Conservation (phyloP, 495 filamentous ascomycete species). For the Aspergillus biplanus region DNA sequence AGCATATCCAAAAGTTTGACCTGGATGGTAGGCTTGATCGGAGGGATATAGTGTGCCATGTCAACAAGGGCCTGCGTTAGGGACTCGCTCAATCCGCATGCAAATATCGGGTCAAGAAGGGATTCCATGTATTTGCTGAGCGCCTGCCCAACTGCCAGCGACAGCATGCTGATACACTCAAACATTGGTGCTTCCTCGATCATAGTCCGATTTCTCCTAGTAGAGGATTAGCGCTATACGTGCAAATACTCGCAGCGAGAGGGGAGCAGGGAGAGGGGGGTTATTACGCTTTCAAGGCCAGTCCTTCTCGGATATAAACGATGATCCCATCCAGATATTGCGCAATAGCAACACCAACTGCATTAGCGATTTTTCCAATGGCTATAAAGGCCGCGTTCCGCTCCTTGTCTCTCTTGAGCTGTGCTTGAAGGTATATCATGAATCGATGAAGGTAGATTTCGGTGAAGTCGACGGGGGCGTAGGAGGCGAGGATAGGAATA, state of each 20-base stretch:
- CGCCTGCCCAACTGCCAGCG: conserved; percentile 91
- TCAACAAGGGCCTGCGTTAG: conserved; percentile 94
- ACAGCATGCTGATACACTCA: conserved; percentile 95
- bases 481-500: conserved; percentile 90
- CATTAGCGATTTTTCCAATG: conserved; percentile 94
- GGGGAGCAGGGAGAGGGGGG: conserved; percentile 24
- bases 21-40: conserved; percentile 89
- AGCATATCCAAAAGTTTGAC: conserved; percentile 93
- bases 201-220: conserved; percentile 65
- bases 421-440: conserved; percentile 92
- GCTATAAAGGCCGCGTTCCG: conserved; percentile 90
- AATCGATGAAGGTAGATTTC: conserved; percentile 85
- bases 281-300: conserved; percentile 73
- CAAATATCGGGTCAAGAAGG: conserved; percentile 93
- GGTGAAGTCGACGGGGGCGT: conserved; percentile 85
- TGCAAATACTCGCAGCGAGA: too few species aligned
- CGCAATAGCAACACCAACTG: conserved; percentile 89
- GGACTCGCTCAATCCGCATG: conserved; percentile 88
- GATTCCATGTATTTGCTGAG: conserved; percentile 98
- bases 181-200: conserved; percentile 92
- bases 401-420: conserved; percentile 95
- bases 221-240: conserved; percentile 6
- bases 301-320: conserved; percentile 85
- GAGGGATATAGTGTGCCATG: conserved; percentile 98
- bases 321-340: conserved; percentile 94